Evolutionary conservation across 1,284 basidiomycete genomes (phyloP), one percentile per base, ranked within the genome.

Genomic region (Meira miltonrushii): DNA sequence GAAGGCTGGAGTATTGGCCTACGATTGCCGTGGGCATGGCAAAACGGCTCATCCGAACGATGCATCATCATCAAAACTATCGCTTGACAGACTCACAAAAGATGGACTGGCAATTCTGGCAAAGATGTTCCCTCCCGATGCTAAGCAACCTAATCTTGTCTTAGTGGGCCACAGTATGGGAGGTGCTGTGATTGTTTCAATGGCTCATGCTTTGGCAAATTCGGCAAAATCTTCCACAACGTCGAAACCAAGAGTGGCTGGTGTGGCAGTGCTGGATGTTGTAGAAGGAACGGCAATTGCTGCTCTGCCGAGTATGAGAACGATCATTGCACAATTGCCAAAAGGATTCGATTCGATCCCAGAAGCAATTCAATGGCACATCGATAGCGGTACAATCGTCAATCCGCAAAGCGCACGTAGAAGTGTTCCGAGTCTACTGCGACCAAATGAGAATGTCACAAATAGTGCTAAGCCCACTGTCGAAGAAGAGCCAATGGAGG

Each of bases 221-320:
- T 47, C 40, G 12, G 13, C 46, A 52, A 2, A 2, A 39, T 23
- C 25, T 37, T 11, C 12, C 39, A 17, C 28, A n/a, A 37, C 15
- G 15, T 19, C 44, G 9, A 10, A 33, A 13, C 39, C 21, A 19
- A 82, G 82, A 6, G 82, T 96, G 0, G 83, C 85, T 0, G 94
- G 95, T 0, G 87, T 96, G 1, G 85, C 85, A 0, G 92, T 96
- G 1, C 81, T 99, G 1, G 95, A 98, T 70, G 92, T 97, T 7
- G 95, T 99, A 0, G 94, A 99, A 82, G 94, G 93, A 7, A 91
- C 91, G n/a, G 93, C 95, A 0, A 82, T 97, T 39, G 92, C 94
- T 49, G 89, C 92, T 0, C 83, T 98, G 7, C 88, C 89, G 0
- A 84, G 88, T 64, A 98, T 99, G 94, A 85, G 89, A 61, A 84